phyloP scores from a whole-genome alignment of 345 rosid species.

The Passiflora organensis region DNA sequence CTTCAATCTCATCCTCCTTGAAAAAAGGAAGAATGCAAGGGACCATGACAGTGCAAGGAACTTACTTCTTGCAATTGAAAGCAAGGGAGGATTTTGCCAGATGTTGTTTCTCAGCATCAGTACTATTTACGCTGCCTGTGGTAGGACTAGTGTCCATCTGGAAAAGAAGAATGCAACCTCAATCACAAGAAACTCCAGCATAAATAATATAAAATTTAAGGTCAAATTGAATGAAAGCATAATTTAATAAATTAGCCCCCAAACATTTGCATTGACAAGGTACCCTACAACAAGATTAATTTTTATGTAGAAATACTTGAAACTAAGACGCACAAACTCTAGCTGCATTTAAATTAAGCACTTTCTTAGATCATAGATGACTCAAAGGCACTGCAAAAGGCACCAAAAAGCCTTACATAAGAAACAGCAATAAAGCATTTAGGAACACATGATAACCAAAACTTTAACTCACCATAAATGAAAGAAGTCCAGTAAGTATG shows the following conservation, averaged over 20 bases:
- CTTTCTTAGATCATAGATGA: neutral
- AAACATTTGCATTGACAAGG: no score
- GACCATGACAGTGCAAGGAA: neutral
- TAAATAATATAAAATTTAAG: constrained; percentile 9
- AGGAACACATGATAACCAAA: neutral
- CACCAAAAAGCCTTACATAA: constrained; percentile 2
- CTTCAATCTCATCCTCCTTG: no score
- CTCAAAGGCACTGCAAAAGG: neutral
- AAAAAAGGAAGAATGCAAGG: no score
- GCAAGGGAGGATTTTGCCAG: constrained; percentile 89
- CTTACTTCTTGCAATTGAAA: constrained; percentile 95
- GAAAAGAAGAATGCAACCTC: constrained; percentile 10
- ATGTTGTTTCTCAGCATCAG: constrained; percentile 72
- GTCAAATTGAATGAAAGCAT: neutral
- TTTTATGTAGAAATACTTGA: no score
- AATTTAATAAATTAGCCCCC: no score
- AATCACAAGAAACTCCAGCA: constrained; percentile 2
- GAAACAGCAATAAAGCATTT: constrained; percentile 1
- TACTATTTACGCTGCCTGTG: constrained; percentile 87
- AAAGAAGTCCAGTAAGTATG: constrained; percentile 97
- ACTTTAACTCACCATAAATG: constrained; percentile 78
- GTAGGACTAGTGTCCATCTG: constrained; percentile 99
- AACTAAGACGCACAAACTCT: no score
- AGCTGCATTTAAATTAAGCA: no score
- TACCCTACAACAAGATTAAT: no score